phyloP scores from a whole-genome alignment of 805 yeast species.

The Nakazawaea peltata region DNA sequence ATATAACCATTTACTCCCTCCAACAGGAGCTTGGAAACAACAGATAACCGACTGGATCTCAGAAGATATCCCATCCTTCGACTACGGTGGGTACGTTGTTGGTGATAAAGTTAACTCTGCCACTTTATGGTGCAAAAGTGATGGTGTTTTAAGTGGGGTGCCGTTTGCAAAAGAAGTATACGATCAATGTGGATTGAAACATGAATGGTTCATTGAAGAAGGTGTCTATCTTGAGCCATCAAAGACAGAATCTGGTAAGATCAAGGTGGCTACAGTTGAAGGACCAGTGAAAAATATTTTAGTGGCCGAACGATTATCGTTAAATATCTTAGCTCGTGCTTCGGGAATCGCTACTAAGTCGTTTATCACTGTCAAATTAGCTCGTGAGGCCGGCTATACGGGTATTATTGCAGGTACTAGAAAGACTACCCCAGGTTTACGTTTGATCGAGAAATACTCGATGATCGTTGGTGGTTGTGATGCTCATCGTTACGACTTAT shows the following conservation, averaged over 20 bases:
- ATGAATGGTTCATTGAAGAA: slow-evolving; percentile 68
- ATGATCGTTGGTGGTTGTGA: slow-evolving; percentile 96
- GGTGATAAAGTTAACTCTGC: slow-evolving; percentile 69
- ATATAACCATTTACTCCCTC: slow-evolving; percentile 55
- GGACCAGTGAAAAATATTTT: slow-evolving; percentile 79
- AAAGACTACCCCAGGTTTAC: slow-evolving; percentile 94
- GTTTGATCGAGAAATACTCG: slow-evolving; percentile 83
- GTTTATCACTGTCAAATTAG: slow-evolving; percentile 44
- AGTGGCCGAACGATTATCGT: slow-evolving; percentile 78
- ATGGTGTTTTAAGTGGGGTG: slow-evolving; percentile 75
- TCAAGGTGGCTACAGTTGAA: slow-evolving; percentile 65
- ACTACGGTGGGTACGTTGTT: slow-evolving; percentile 93
- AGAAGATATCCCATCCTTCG: slow-evolving; percentile 92
- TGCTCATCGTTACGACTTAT: slow-evolving; percentile 83
- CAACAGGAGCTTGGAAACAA: slow-evolving; percentile 73
- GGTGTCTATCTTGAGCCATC: slow-evolving; percentile 50
- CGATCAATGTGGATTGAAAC: slow-evolving; percentile 60
- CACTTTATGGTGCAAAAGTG: slow-evolving; percentile 70
- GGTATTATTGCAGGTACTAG: slow-evolving; percentile 95
- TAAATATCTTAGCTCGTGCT: slow-evolving; percentile 73
- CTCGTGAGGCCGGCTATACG: slow-evolving; percentile 58
- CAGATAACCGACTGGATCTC: slow-evolving; percentile 67
- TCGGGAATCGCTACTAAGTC: slow-evolving; percentile 87
- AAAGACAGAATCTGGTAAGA: slow-evolving; percentile 33
- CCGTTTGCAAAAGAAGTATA: slow-evolving; percentile 88